Base-by-base conservation (phyloP, 768 basidiomycete genomes). In the Clavulina sp. region DNA sequence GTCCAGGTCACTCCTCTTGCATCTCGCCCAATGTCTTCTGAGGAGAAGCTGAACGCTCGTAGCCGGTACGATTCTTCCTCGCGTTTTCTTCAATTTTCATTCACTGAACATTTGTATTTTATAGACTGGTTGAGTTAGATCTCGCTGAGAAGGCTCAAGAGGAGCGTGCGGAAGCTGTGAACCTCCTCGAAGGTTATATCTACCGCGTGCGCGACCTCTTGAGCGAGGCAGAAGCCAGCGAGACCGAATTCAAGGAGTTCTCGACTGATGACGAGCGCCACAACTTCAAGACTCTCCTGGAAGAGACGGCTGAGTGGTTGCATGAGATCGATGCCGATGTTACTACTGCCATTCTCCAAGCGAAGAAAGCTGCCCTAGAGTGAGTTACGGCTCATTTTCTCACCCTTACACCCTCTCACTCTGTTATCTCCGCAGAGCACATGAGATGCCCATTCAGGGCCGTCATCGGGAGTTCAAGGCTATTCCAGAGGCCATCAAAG, bases 141-240 rank as follows among this genome's bases (percentile, higher is more conserved):
- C 63, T 69, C 4, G 78, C 81, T 51, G 92, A 97, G 67, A 68
- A 71, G 2, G 74, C 78, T 18, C 88, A 86, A 63, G 72, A 70
- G 30, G 76, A 77, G 50, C 79, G 79, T 30, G 92, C 92, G 60
- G 95, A 97, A 63, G 87, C 88, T 2, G 73, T 82, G 29, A 99
- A 99, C 65, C 71, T 75, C 24, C 76, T 99, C 49, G 95, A 99
- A 65, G 77, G 81, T 30, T 95, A 95, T 62, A 66, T 97, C n/a
- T 99, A 99, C 68, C 76, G 81, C 54, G 66, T 95, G 31, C 80
- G 86, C 21, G 89, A 89, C 60, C 70, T 93, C 6, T 69, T 96
- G 29, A 78, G 82, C 34, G 73, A 76, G 7, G 75, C 76, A 57
- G 58, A 66, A 3, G 73, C 77, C 5, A 9, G 13, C 16, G 13